Conservation (phyloP, 139 green algal genomes). For the Yamagishiella unicocca region DNA sequence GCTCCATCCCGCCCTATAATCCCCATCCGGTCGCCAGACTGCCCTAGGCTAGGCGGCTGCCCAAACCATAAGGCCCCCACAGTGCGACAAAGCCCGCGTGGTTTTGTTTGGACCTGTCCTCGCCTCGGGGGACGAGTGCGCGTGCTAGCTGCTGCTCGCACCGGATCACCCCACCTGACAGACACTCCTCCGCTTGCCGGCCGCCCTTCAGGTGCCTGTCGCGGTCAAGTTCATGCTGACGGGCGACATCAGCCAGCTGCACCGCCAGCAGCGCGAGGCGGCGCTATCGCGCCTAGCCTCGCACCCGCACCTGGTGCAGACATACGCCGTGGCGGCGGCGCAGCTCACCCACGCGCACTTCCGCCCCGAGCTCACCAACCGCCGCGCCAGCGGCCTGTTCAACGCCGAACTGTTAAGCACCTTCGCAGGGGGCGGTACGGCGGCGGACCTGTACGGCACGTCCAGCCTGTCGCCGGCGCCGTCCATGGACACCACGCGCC, state of each 20-base stretch:
- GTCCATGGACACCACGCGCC: no score
- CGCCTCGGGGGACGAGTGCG: no score
- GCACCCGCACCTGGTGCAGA: constrained; percentile 41
- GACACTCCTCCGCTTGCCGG: no score
- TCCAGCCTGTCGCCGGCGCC: not conserved
- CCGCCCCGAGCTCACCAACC: not conserved
- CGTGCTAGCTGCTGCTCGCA: no score
- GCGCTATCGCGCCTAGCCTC: constrained; percentile 37
- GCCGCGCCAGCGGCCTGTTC: not conserved
- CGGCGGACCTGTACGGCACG: constrained; percentile 27
- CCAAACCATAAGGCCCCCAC: no score
- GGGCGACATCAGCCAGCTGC: not conserved
- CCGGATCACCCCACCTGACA: no score
- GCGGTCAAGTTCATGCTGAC: constrained; percentile 48
- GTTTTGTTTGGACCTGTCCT: no score
- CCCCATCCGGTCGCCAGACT: no score
- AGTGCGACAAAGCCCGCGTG: no score
- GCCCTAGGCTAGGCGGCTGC: no score
- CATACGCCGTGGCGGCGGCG: constrained; percentile 29
- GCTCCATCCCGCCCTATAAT: no score
- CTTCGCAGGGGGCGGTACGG: constrained; percentile 11
- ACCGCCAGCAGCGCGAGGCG: constrained; percentile 42
- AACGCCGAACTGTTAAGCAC: constrained; percentile 23
- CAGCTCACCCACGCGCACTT: constrained; percentile 15
- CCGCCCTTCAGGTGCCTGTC: constrained; percentile 12